phyloP scores from a whole-genome alignment of 805 yeast species.

The Lipomyces starkeyi region DNA sequence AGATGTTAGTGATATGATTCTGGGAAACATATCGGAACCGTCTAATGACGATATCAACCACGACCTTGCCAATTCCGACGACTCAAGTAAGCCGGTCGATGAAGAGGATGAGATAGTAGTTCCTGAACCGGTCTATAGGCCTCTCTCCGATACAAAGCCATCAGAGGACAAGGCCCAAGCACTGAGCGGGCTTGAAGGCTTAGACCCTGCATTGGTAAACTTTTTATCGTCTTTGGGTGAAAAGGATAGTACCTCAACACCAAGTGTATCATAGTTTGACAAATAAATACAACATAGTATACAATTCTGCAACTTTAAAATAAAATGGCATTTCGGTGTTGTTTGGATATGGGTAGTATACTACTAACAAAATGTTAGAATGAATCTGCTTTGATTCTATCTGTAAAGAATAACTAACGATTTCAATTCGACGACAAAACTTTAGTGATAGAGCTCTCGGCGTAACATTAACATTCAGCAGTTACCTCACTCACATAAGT shows the following conservation, averaged over 20 bases:
- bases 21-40: constrained; percentile 10
- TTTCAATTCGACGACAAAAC: too few species aligned
- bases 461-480: not conserved
- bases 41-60: constrained; percentile 2
- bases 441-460: too few species aligned
- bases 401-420: not conserved
- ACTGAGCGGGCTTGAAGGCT: constrained; percentile 13
- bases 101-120: constrained; percentile 18
- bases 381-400: not conserved
- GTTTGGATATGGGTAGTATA: not conserved
- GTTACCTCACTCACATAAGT: not conserved
- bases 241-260: not conserved
- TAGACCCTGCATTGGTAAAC: constrained; percentile 35
- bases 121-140: constrained; percentile 28
- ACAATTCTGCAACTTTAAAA: not conserved
- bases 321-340: not conserved
- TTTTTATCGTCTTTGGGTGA: constrained; percentile 24
- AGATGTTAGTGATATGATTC: constrained; percentile 24
- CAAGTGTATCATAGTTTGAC: not conserved
- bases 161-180: constrained; percentile 6
- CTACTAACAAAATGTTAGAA: not conserved
- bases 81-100: not conserved
- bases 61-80: constrained; percentile 3
- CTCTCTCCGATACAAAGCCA: constrained; percentile 7
- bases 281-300: not conserved